phyloP scores from a whole-genome alignment of 1,139 yeast genomes.

The Candida dubliniensis region DNA sequence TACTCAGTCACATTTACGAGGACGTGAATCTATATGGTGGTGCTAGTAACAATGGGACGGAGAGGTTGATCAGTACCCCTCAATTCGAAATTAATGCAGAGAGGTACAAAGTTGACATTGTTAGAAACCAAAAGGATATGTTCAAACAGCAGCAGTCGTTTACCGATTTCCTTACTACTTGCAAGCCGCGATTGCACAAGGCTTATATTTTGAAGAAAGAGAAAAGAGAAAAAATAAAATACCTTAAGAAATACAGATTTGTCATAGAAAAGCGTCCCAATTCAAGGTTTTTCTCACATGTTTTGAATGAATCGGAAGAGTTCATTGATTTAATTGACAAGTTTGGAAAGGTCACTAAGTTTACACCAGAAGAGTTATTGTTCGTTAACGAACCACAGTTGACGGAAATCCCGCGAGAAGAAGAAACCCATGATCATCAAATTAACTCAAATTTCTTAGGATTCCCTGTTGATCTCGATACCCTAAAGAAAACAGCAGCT shows the following conservation, averaged over 20 bases:
- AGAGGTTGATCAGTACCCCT: not conserved
- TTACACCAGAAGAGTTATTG: conserved; percentile 3
- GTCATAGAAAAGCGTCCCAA: conserved; percentile 19
- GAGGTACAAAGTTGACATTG: not conserved
- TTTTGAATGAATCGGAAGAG: conserved; percentile 16
- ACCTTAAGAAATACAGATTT: conserved; percentile 14
- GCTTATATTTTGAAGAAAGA: not conserved
- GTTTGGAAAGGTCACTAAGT: conserved; percentile 21
- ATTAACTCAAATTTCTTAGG: conserved; percentile 1
- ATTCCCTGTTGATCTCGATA: conserved; percentile 1
- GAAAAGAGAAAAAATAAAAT: conserved; percentile 1
- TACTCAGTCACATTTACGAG: not conserved
- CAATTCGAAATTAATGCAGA: not conserved
- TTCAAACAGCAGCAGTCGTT: not conserved
- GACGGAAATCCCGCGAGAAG: not conserved
- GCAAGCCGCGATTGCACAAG: not conserved
- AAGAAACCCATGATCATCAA: not conserved
- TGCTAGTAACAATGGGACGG: not conserved
- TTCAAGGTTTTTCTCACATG: conserved; percentile 16
- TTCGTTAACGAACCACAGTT: not conserved
- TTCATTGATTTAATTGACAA: conserved; percentile 14
- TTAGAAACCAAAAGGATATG: not conserved
- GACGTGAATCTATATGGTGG: not conserved
- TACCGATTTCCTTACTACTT: not conserved
- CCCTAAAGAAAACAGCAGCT: not conserved